Evolutionary conservation across 345 rosid species (phyloP).

Genomic region (Adansonia digitata): DNA sequence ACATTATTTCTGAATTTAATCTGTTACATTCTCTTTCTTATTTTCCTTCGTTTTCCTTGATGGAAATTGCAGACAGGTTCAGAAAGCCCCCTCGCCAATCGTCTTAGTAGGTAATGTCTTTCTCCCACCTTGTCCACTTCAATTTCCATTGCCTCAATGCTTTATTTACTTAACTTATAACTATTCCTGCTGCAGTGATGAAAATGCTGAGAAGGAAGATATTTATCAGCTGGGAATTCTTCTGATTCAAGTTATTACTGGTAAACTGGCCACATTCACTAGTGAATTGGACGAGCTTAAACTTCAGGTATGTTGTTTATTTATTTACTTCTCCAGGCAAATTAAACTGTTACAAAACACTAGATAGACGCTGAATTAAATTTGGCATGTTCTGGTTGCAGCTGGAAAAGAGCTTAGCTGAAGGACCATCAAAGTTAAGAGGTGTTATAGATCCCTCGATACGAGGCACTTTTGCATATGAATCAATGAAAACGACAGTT

Average conservation of each 20-base stretch:
- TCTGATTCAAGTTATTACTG: slow-evolving; percentile 61
- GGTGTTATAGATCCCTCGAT: slow-evolving; percentile 52
- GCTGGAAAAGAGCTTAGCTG: slow-evolving; percentile 56
- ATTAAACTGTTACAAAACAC: neutral
- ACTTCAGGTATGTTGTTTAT: slow-evolving; percentile 36
- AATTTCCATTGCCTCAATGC: neutral
- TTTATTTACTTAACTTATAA: neutral
- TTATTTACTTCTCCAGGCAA: neutral
- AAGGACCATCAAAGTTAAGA: slow-evolving; percentile 47
- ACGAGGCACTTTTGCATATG: slow-evolving; percentile 63
- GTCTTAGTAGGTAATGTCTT: neutral
- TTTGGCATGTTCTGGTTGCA: slow-evolving; percentile 14
- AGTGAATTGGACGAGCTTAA: slow-evolving; percentile 51
- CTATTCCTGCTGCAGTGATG: slow-evolving; percentile 33
- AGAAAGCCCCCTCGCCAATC: slow-evolving; percentile 32
- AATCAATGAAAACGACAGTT: slow-evolving; percentile 65
- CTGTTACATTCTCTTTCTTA: neutral
- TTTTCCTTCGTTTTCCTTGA: neutral
- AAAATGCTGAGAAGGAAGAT: slow-evolving; percentile 70
- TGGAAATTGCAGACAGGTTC: slow-evolving; percentile 42
- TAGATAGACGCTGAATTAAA: neutral
- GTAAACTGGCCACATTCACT: slow-evolving; percentile 40
- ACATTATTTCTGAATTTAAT: neutral
- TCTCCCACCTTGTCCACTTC: neutral
- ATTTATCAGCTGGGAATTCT: slow-evolving; percentile 77